Conservation (phyloP, 495 filamentous ascomycete genomes). For the Daldinia concentrica region DNA sequence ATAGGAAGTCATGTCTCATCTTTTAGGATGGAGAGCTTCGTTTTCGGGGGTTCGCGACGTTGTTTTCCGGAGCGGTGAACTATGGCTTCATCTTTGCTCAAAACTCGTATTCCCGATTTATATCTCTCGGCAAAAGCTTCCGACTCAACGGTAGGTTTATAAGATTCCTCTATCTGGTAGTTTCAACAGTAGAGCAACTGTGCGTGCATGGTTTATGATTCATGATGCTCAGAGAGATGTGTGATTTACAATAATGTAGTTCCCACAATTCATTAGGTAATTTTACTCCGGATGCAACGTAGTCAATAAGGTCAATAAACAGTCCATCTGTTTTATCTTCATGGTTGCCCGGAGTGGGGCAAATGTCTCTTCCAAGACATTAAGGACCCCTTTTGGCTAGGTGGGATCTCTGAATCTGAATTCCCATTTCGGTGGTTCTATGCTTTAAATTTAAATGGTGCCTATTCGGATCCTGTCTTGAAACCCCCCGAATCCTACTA, state of each 20-base stretch:
- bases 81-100: not conserved
- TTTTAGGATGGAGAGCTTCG: not conserved
- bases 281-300: conserved; percentile 1
- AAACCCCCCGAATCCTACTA: conserved; percentile 28
- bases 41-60: not conserved
- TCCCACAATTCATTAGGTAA: not conserved
- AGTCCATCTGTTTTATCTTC: not conserved
- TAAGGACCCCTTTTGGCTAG: conserved; percentile 10
- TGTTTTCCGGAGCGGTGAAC: not conserved
- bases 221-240: not conserved
- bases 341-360: conserved; percentile 4
- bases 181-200: not conserved
- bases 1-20: not conserved
- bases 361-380: conserved; percentile 15
- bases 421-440: conserved; percentile 15
- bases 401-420: conserved; percentile 10
- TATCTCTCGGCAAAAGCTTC: not conserved
- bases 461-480: conserved; percentile 19
- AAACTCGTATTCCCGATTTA: conserved; percentile 1
- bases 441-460: conserved; percentile 14
- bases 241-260: not conserved
- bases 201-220: not conserved
- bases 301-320: not conserved
- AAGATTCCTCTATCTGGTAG: not conserved
- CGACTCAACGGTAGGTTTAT: not conserved